Evolutionary conservation across 1,284 basidiomycete genomes (phyloP), one percentile per base, ranked within the genome.

Genomic region (Caloboletus firmus): DNA sequence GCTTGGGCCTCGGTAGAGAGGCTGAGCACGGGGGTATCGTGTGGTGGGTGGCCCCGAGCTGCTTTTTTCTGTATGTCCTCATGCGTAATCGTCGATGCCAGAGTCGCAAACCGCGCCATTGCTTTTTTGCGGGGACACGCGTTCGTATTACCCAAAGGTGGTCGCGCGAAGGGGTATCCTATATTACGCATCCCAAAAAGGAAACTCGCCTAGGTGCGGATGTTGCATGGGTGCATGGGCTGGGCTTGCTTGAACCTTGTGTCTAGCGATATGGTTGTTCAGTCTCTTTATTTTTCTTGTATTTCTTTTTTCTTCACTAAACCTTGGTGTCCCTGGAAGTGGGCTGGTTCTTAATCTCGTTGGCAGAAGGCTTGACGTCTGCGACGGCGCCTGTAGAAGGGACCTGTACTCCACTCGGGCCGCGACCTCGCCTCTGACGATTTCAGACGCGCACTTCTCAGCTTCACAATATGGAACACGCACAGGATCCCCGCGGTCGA

Each of bases 21-120:
- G 52, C 72, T 70, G 44, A 85, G 75, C 3, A 84, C 71, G 3
- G 83, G 78, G 0, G 83, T 81, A 39, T 65, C 59, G 48, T 74
- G 58, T 56, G 65, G 58, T 24, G 53, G 3, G 54, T 59, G 52
- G 50, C 61, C 62, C 5, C 47, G 42, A 24, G 34, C 34, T 13
- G 52, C 62, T 12, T 50, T 59, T 42, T 62, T 59, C 34, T 61
- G 62, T n/a, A 81, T 65, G 56, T 81, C 75, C 34, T 72, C 70
- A 8, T 71, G 70, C 2, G 77, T 70, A 18, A 76, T 64, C 43
- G 76, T 68, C 22, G 71, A 62, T 18, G 73, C 70, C 49, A 80
- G 71, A 18, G 59, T 63, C 42, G 68, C 60, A 41, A 66, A 63
- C 28, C 56, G 65, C 10, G 70, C 43, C 67, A 69, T 58, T 40